phyloP scores from a whole-genome alignment of 2,329 filamentous ascomycete species.

The Exophiala bonariae region DNA sequence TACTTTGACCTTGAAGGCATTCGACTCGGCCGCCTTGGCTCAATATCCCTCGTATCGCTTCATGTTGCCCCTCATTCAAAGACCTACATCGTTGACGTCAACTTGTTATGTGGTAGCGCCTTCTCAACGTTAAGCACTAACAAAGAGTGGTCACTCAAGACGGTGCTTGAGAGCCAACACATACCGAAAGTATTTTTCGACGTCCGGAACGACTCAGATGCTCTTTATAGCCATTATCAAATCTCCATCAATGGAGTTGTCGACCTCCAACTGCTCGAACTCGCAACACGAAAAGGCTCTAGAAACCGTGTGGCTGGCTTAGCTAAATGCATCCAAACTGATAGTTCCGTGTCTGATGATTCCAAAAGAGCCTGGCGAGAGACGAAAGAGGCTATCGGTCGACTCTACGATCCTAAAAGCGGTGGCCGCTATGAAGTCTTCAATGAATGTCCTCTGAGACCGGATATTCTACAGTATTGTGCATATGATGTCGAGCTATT shows the following conservation, averaged over 20 bases:
- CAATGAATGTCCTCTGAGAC: constrained; percentile 44
- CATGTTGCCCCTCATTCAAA: constrained; percentile 32
- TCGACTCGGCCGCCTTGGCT: constrained; percentile 43
- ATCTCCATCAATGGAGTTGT: constrained; percentile 47
- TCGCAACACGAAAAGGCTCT: neutral
- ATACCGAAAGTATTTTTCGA: constrained; percentile 60
- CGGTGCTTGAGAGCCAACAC: constrained; percentile 45
- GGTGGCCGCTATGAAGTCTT: constrained; percentile 52
- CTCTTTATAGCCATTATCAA: constrained; percentile 48
- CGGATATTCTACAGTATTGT: constrained; percentile 47
- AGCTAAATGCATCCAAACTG: constrained; percentile 39
- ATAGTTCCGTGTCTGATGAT: constrained; percentile 17
- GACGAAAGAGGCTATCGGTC: constrained; percentile 38
- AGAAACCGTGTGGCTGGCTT: constrained; percentile 37
- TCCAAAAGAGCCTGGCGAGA: constrained; percentile 30
- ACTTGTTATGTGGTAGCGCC: constrained; percentile 35
- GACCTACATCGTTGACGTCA: constrained; percentile 49
- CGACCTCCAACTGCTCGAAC: constrained; percentile 60
- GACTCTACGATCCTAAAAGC: constrained; percentile 41
- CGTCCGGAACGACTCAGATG: constrained; percentile 59
- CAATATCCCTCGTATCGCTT: constrained; percentile 47
- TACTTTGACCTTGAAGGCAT: constrained; percentile 53
- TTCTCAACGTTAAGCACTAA: constrained; percentile 37
- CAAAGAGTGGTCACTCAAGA: constrained; percentile 29
- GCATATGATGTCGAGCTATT: constrained; percentile 27